phyloP scores from a whole-genome alignment of 2,329 filamentous ascomycete species.

The Neophaeococcomyces mojaviensis region DNA sequence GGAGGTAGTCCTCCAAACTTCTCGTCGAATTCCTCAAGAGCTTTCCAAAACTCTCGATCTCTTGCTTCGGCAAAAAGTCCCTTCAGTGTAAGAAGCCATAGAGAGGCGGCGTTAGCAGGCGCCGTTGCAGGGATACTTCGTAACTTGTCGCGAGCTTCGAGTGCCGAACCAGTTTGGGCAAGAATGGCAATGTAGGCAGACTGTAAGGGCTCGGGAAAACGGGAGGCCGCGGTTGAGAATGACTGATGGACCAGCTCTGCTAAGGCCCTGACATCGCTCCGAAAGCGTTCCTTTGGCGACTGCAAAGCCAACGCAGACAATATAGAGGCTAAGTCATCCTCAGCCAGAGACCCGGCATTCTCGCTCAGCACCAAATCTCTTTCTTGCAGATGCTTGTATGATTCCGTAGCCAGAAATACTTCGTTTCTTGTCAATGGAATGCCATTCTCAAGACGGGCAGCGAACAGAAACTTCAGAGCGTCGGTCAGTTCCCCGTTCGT shows the following conservation, averaged over 20 bases:
- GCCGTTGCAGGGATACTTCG: too few relatives aligned
- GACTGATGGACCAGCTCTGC: slow-evolving; percentile 15
- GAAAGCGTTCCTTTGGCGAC: slow-evolving; percentile 16
- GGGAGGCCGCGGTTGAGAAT: slow-evolving; percentile 25
- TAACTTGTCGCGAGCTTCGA: slow-evolving; percentile 45
- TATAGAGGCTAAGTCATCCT: slow-evolving; percentile 33
- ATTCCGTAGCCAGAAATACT: slow-evolving; percentile 51
- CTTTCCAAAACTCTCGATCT: slow-evolving; percentile 25
- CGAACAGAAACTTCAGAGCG: slow-evolving; percentile 60
- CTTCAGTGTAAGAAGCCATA: slow-evolving; percentile 50
- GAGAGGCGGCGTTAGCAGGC: slow-evolving; percentile 30
- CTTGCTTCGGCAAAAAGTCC: slow-evolving; percentile 48
- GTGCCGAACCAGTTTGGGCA: slow-evolving; percentile 47
- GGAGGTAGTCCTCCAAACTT: slow-evolving; percentile 30
- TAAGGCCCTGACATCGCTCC: slow-evolving; percentile 17
- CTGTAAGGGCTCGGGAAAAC: slow-evolving; percentile 33
- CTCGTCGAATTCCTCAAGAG: slow-evolving; percentile 18
- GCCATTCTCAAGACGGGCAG: slow-evolving; percentile 42
- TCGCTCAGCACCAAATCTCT: slow-evolving; percentile 25
- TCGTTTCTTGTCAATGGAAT: slow-evolving; percentile 58
- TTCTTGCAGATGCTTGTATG: slow-evolving; percentile 54
- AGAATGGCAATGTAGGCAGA: slow-evolving; percentile 44
- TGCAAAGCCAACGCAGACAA: slow-evolving; percentile 31
- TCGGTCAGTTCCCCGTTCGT: slow-evolving; percentile 53
- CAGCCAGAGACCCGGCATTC: slow-evolving; percentile 24